Evolutionary conservation across 148 eudicot species (phyloP).

Genomic region (Cornus florida): DNA sequence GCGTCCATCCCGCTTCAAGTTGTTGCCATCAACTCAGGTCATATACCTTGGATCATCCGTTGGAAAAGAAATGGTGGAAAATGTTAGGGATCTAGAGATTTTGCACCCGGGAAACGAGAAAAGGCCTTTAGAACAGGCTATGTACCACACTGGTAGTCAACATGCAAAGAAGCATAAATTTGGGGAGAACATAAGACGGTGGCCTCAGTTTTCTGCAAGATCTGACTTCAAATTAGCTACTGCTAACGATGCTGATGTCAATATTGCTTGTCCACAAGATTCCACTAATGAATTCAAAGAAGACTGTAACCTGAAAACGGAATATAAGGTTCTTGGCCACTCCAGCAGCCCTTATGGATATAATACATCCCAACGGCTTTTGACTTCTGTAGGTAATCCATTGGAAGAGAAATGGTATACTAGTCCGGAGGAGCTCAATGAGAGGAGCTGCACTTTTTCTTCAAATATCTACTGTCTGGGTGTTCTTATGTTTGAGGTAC

Average conservation of each 20-base stretch:
- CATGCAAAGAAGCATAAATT: slow-evolving; percentile 57
- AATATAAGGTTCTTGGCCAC: slow-evolving; percentile 31
- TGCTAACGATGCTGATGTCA: slow-evolving; percentile 21
- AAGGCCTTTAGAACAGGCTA: slow-evolving; percentile 48
- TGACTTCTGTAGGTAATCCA: slow-evolving; percentile 31
- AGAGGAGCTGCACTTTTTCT: slow-evolving; percentile 51
- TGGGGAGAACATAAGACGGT: slow-evolving; percentile 39
- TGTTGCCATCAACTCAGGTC: slow-evolving; percentile 56
- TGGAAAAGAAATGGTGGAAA: slow-evolving; percentile 27
- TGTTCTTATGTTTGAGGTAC: slow-evolving; percentile 92
- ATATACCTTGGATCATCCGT: slow-evolving; percentile 58
- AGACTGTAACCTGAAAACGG: slow-evolving; percentile 18
- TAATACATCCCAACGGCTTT: slow-evolving; percentile 25
- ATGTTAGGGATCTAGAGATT: slow-evolving; percentile 28
- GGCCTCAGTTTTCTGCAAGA: slow-evolving; percentile 47
- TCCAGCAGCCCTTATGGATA: slow-evolving; percentile 22
- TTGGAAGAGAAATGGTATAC: slow-evolving; percentile 85
- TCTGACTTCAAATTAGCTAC: slow-evolving; percentile 32
- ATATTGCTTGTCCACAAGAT: slow-evolving; percentile 30
- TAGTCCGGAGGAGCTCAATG: slow-evolving; percentile 73
- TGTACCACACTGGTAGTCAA: slow-evolving; percentile 25
- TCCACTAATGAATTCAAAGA: slow-evolving; percentile 22
- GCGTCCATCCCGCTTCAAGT: slow-evolving; percentile 77
- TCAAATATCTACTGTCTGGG: slow-evolving; percentile 88
- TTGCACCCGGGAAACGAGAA: slow-evolving; percentile 33